Conservation (phyloP, 148 eudicot species). For the Fagopyrum homotropicum region DNA sequence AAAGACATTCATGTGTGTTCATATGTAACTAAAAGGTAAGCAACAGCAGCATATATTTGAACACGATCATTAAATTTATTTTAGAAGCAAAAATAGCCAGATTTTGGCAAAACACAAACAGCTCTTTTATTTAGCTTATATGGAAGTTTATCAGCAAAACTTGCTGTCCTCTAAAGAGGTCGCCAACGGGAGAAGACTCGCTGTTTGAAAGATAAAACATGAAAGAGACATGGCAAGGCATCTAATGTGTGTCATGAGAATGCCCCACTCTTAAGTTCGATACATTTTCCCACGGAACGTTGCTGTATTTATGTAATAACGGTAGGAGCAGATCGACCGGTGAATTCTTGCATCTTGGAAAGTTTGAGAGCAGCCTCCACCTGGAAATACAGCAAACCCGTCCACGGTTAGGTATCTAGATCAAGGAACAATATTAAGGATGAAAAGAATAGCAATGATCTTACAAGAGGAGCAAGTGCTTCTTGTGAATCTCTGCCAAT, state of each 20-base stretch:
- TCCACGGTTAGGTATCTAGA: neutral
- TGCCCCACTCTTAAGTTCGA: neutral
- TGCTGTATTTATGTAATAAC: conserved; percentile 59
- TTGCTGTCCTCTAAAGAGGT: neutral
- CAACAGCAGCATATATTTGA: neutral
- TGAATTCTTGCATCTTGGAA: conserved; percentile 90
- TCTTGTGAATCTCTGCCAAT: conserved; percentile 86
- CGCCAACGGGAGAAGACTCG: neutral
- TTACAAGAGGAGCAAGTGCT: conserved; percentile 86
- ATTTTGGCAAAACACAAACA: neutral
- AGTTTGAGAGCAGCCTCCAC: conserved; percentile 87
- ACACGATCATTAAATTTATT: neutral
- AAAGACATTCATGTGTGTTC: neutral
- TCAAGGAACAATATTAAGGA: neutral
- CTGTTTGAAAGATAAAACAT: neutral
- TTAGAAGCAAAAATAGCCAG: neutral
- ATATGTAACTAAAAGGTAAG: neutral
- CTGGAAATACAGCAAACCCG: conserved; percentile 25
- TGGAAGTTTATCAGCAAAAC: neutral
- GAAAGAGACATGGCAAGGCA: neutral
- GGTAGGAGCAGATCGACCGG: conserved; percentile 88
- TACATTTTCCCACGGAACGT: neutral
- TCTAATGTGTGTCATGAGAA: neutral
- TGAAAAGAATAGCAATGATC: conserved; percentile 14
- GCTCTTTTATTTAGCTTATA: neutral